Conservation (phyloP, 2,329 filamentous ascomycete genomes). For the Colletotrichum caudatum region DNA sequence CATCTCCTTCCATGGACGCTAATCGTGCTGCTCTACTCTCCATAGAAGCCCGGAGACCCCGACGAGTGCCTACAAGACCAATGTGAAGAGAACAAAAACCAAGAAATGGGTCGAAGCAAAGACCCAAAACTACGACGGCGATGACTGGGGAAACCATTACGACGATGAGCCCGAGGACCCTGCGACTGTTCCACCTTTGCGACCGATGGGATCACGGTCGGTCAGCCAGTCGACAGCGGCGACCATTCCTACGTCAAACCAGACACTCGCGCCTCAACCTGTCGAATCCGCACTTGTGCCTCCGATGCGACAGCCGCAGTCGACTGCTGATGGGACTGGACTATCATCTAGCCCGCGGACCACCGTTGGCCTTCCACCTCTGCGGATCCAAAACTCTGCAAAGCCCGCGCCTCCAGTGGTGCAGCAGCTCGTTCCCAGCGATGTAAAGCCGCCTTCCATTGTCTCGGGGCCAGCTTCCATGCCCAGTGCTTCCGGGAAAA, state of each 20-base stretch:
- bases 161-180: conserved; percentile 63
- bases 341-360: conserved; percentile 44
- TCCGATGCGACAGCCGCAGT: conserved; percentile 44
- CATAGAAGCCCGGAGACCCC: conserved; percentile 41
- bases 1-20: conserved; percentile 6
- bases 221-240: conserved; percentile 51
- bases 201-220: conserved; percentile 27
- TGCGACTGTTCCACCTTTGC: conserved; percentile 51
- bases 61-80: conserved; percentile 74
- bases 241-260: conserved; percentile 41
- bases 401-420: conserved; percentile 20
- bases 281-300: conserved; percentile 46
- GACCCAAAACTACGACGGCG: conserved; percentile 87
- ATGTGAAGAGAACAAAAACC: conserved; percentile 90
- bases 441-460: conserved; percentile 15
- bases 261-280: conserved; percentile 40
- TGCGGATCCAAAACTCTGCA: conserved; percentile 49
- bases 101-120: conserved; percentile 96
- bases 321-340: conserved; percentile 26
- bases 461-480: conserved; percentile 29
- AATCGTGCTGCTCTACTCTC: not conserved
- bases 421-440: conserved; percentile 28
- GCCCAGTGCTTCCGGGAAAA: conserved; percentile 37
- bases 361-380: conserved; percentile 47
- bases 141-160: conserved; percentile 86